Conservation (phyloP, 2,329 filamentous ascomycete genomes). For the Pestalotiopsis sp. region DNA sequence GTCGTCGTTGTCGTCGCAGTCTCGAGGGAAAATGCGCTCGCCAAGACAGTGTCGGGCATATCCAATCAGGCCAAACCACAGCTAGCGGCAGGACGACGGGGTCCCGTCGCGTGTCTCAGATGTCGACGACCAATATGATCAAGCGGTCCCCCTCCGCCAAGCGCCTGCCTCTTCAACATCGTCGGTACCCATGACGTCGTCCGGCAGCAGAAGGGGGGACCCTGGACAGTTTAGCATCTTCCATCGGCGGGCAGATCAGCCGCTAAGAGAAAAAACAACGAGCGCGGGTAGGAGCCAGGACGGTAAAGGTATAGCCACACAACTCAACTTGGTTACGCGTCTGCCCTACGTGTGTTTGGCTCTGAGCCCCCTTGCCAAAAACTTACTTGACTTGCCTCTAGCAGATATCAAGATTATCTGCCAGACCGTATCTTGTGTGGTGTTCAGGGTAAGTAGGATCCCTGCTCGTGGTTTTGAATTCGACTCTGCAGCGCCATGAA, state of each 20-base stretch:
- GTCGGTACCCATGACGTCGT: neutral
- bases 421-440: neutral
- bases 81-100: neutral
- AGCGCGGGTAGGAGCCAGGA: neutral
- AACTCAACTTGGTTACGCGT: neutral
- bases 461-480: neutral
- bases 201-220: neutral
- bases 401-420: neutral
- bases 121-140: neutral
- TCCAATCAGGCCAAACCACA: neutral
- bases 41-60: neutral
- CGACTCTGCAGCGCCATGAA: neutral
- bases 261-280: neutral
- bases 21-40: neutral
- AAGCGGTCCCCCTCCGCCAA: neutral
- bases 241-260: neutral
- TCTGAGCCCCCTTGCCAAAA: neutral
- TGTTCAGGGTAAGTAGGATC: neutral
- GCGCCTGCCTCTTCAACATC: neutral
- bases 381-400: neutral
- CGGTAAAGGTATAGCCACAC: neutral
- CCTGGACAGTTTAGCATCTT: neutral
- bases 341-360: neutral
- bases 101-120: neutral
- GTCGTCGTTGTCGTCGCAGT: neutral